Evolutionary conservation across 768 basidiomycete species (phyloP), one percentile per base, ranked within the genome.

Genomic region (Tubosaeta sp.): DNA sequence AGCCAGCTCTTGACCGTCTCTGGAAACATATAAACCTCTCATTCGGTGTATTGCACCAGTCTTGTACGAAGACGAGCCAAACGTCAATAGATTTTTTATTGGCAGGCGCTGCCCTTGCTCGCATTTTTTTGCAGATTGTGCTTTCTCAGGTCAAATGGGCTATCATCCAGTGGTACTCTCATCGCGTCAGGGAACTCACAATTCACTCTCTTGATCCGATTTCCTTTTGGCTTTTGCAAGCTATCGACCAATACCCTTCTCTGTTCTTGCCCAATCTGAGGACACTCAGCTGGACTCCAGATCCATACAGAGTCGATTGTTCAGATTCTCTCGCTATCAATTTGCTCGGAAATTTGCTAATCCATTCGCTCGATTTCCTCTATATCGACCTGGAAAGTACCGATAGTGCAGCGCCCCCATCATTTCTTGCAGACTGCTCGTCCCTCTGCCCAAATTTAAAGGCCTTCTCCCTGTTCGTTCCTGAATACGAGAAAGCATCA

Each of bases 221-320:
- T 32, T 38, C 34, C 18, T n/a, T 31, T 30, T 41, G 5, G 8
- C 27, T 53, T 32, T 29, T 53, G 35, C 45, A 25, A 47, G 41
- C 53, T n/a, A 47, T 29, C 12, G 42, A n/a, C 32, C 18, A 18
- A 22, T 31, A 27, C 16, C 25, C 41, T 27, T 19, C 16, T 6
- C 4, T 25, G 24, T 14, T 32, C 31, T 45, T 39, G 2, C 45
- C 54, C 12, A 53, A 44, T 18, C 12, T 53, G 51, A 53, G n/a
- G 13, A 14, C 16, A 22, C 51, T 47, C 35, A 5, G 3, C n/a
- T 52, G 50, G 50, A 0, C 1, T 13, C 25, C 19, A 16, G n/a
- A n/a, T n/a, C n/a, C n/a, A n/a, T n/a, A n/a, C n/a, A n/a, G n/a
- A 14, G 31, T 32, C 31, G 13, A 32, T 10, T 16, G 13, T 16